phyloP scores from a whole-genome alignment of 2,329 filamentous ascomycete species.

The Xylaria polymorpha region DNA sequence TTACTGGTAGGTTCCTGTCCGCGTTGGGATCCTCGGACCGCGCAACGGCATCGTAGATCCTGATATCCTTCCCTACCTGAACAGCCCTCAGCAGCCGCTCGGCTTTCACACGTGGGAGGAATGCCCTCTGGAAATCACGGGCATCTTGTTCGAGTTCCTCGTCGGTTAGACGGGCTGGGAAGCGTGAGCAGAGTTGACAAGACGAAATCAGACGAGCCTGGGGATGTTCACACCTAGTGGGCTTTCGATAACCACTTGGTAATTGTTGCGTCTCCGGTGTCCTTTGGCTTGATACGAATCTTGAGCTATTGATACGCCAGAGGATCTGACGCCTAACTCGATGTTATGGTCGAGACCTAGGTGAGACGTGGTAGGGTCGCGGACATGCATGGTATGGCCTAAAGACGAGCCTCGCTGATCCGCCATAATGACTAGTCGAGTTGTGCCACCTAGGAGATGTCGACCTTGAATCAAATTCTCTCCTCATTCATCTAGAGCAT shows the following conservation, averaged over 20 bases:
- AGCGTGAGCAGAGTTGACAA: background rate
- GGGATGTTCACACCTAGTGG: constrained; percentile 3
- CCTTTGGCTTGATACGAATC: background rate
- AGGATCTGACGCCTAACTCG: background rate
- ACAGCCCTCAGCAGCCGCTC: constrained; percentile 53
- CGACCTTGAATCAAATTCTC: background rate
- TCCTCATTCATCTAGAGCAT: background rate
- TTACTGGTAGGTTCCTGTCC: constrained; percentile 48
- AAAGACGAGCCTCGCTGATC: background rate
- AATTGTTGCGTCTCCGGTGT: background rate
- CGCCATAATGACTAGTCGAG: background rate
- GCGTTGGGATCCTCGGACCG: constrained; percentile 43
- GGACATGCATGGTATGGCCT: background rate
- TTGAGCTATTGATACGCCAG: constrained; percentile 1
- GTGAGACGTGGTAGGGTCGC: background rate
- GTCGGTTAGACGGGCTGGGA: background rate
- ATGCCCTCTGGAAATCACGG: constrained; percentile 41
- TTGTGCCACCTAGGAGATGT: background rate
- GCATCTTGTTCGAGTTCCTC: constrained; percentile 2
- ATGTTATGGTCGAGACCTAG: background rate
- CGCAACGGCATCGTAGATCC: constrained; percentile 54
- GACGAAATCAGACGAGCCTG: background rate
- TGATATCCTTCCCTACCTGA: constrained; percentile 56
- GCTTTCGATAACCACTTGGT: background rate
- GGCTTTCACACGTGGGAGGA: constrained; percentile 48